Percentiles rank a stretch among this genome's conserved stretches.
These are phyloP conservation scores for Leavenworthia alabamica DNA, from an alignment of 345 rosid species.

Conservation along the genomic window DNA sequence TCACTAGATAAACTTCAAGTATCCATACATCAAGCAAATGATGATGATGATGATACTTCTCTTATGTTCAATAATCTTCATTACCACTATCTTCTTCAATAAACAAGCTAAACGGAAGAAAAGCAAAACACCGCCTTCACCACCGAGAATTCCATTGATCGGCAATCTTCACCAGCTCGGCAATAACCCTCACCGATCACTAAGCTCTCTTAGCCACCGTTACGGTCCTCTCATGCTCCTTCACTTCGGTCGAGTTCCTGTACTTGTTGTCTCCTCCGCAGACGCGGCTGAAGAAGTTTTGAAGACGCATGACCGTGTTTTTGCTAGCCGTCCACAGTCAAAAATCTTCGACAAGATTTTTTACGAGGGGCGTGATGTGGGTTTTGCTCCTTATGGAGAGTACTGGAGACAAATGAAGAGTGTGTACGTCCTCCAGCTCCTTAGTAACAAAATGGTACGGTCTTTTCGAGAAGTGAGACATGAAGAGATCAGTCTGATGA, in stretches of 20 bases:
- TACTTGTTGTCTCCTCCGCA: constrained; percentile 43
- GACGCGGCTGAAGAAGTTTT: not conserved
- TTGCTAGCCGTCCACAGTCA: too few relatives aligned
- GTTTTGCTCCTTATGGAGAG: too few relatives aligned
- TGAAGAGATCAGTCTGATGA: too few relatives aligned
- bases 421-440: too few relatives aligned
- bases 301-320: too few relatives aligned
- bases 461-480: too few relatives aligned
- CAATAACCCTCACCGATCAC: constrained; percentile 38
- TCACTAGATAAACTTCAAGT: too few relatives aligned
- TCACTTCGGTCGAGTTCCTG: constrained; percentile 38
- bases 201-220: constrained; percentile 29
- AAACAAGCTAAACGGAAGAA: constrained; percentile 5
- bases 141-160: constrained; percentile 39
- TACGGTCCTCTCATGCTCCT: constrained; percentile 56
- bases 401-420: too few relatives aligned
- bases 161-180: constrained; percentile 61
- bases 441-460: too few relatives aligned
- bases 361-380: too few relatives aligned
- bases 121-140: constrained; percentile 39
- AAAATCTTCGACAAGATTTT: too few relatives aligned
- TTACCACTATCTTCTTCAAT: constrained; percentile 6
- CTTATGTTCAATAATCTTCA: not conserved
- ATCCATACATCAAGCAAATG: too few relatives aligned
- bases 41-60: constrained; percentile 21